Evolutionary conservation across 2,329 filamentous ascomycete genomes (phyloP), one percentile per base, ranked within the genome.

Genomic region (Exutisphaerella laricina): DNA sequence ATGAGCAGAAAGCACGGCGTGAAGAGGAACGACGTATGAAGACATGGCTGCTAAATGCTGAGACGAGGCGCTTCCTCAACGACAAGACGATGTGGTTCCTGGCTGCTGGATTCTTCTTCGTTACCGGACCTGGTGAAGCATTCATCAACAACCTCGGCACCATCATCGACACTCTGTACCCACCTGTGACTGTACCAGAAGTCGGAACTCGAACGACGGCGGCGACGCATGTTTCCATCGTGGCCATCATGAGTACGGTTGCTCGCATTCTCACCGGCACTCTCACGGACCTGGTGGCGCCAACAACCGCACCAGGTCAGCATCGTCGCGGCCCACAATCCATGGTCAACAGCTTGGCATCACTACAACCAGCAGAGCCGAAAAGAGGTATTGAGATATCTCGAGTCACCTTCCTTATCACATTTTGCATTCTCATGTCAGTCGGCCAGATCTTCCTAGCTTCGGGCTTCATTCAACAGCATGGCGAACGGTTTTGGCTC

Each of bases 91-190:
- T 97, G 90, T 98, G 90, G 90, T 85, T 82, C 61, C 83, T 98
- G 54, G 88, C 90, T 0, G 70, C 82, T 1, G 89, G 88, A 14
- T 97, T 98, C 67, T 87, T 97, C 65, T 77, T 97, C 50, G 86
- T 95, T 56, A 86, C 89, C 41, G 92, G 92, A 0, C 90, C 92
- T 0, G 90, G 89, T n/a, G 92, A 98, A 67, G 86, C 90, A 8
- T 98, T 96, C 64, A 88, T 97, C 68, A 98, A 97, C 69, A 98
- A 97, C 58, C 69, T 98, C 7, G 92, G 92, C 25, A 96, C 89
- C 17, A 83, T 98, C 48, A 89, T 97, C 55, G 84, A 85, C 54
- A 94, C 90, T 0, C 72, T 96, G 3, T 86, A 85, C 32, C 77
- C 78, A 4, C 70, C 69, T n/a, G 64, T 38, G 59, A 68, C 40